Evolutionary conservation across 2,329 filamentous ascomycete species (phyloP).

Genomic region (Penicillium sp.): DNA sequence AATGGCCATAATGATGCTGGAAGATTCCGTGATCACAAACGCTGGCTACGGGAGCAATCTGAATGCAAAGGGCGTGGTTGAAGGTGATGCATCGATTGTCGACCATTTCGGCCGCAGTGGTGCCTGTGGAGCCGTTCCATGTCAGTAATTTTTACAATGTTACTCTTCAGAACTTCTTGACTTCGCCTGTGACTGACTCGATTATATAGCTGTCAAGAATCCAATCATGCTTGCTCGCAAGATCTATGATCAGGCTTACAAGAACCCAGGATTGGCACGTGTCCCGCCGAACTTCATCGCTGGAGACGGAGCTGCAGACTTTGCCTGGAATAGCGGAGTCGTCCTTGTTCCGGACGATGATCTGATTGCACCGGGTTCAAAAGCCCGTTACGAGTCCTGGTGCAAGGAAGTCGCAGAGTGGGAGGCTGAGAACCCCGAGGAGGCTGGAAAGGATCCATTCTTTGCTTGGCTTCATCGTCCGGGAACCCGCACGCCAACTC

Average conservation of each 20-base stretch:
- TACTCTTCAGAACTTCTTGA: background rate
- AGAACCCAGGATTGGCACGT: conserved; percentile 78
- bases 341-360: conserved; percentile 71
- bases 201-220: conserved; percentile 68
- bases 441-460: conserved; percentile 52
- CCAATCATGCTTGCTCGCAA: conserved; percentile 84
- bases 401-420: conserved; percentile 47
- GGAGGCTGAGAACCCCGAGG: conserved; percentile 57
- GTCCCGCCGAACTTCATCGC: conserved; percentile 93
- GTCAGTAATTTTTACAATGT: conserved; percentile 60
- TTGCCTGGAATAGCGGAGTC: conserved; percentile 79
- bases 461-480: conserved; percentile 31
- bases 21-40: conserved; percentile 95
- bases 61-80: conserved; percentile 84
- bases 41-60: conserved; percentile 95
- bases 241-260: conserved; percentile 76
- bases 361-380: conserved; percentile 78
- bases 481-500: conserved; percentile 26
- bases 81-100: conserved; percentile 92
- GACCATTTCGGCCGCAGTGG: conserved; percentile 90
- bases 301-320: conserved; percentile 81
- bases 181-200: conserved; percentile 19
- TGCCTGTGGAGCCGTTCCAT: conserved; percentile 85
- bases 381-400: conserved; percentile 81
- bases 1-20: conserved; percentile 81